Base-by-base conservation (phyloP, 495 filamentous ascomycete species). In the Tuber umbilicatum region DNA sequence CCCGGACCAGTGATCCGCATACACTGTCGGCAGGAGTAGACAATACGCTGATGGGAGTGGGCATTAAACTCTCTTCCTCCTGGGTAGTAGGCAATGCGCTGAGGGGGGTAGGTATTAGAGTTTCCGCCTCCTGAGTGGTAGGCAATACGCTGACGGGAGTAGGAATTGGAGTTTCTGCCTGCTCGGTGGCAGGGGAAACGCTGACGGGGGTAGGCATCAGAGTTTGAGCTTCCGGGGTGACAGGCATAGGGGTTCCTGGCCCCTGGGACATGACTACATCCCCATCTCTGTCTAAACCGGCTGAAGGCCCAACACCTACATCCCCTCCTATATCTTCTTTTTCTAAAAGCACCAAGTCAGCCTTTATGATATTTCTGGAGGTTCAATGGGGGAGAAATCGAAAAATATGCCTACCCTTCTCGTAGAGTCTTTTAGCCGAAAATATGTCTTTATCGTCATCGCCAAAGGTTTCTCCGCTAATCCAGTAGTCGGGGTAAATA, bases 401-500 rank as follows among this genome's bases (percentile, higher is more conserved):
- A 27, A 27, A 64, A 5, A 31, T 64, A 35, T 6, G 55, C 55
- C 14, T 64, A 64, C 55, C 55, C 27, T 35, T 64, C 1, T 64
- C 27, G 55, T 64, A 14, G 4, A 64, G 55, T 19, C 55, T 64
- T 64, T 35, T 31, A 12, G 55, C 55, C 12, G 55, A 31, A 35
- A n/a, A 17, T 35, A 64, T 64, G 64, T 72, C 76, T 9, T 72
- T 77, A 2, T 10, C 23, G 37, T 37, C 39, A 41, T 45, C 45
- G 3, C 76, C 76, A 27, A 70, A 78, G 9, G 76, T 72, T 21
- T 78, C 41, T 27, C 76, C 76, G 42, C 67, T 76, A 17, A 78
- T 69, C 76, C 76, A 78, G 69, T n/a, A 50, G 39, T 78, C 76
- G 16, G 76, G 76, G 35, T 78, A 78, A 39, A 73, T 64, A 2